phyloP scores from a whole-genome alignment of 1,139 yeast genomes.

The Suhomyces ambrosiae region DNA sequence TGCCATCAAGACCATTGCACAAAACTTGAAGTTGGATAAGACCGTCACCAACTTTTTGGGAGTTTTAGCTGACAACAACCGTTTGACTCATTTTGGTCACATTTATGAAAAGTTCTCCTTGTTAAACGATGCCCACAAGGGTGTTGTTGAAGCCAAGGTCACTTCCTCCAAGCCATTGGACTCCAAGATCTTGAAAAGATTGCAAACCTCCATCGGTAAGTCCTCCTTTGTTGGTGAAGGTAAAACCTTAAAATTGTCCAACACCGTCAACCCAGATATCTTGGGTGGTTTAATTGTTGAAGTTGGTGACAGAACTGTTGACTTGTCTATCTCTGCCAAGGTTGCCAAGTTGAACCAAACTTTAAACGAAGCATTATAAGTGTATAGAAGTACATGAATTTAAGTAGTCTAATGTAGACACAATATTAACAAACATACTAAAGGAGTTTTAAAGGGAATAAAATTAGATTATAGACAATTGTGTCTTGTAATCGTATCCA shows the following conservation, averaged over 20 bases:
- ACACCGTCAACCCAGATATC: slow-evolving; percentile 84
- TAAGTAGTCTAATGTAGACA: slow-evolving; percentile 1
- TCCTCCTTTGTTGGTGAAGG: slow-evolving; percentile 84
- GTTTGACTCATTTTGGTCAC: slow-evolving; percentile 68
- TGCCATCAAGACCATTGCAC: slow-evolving; percentile 64
- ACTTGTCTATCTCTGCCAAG: slow-evolving; percentile 83
- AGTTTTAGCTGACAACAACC: slow-evolving; percentile 93
- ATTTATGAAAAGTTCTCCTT: slow-evolving; percentile 73
- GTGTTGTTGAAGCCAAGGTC: slow-evolving; percentile 90
- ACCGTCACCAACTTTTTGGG: slow-evolving; percentile 77
- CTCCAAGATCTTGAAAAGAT: slow-evolving; percentile 73
- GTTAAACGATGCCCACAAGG: slow-evolving; percentile 86
- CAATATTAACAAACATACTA: too few relatives aligned
- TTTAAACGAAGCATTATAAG: slow-evolving; percentile 70
- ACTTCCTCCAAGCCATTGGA: slow-evolving; percentile 89
- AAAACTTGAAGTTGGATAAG: slow-evolving; percentile 65
- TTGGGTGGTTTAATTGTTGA: slow-evolving; percentile 96
- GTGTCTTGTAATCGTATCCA: too few relatives aligned
- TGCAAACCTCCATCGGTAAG: slow-evolving; percentile 75
- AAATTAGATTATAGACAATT: too few relatives aligned
- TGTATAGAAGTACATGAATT: slow-evolving; percentile 11
- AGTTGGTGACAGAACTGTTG: slow-evolving; percentile 96
- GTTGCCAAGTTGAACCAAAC: slow-evolving; percentile 87
- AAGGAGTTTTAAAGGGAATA: too few relatives aligned
- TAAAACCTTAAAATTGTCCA: slow-evolving; percentile 81